Percentiles rank a stretch among this genome's conserved stretches.
Conservation (phyloP, 2,329 filamentous ascomycete species). For the Proliferodiscus dingleyae region DNA sequence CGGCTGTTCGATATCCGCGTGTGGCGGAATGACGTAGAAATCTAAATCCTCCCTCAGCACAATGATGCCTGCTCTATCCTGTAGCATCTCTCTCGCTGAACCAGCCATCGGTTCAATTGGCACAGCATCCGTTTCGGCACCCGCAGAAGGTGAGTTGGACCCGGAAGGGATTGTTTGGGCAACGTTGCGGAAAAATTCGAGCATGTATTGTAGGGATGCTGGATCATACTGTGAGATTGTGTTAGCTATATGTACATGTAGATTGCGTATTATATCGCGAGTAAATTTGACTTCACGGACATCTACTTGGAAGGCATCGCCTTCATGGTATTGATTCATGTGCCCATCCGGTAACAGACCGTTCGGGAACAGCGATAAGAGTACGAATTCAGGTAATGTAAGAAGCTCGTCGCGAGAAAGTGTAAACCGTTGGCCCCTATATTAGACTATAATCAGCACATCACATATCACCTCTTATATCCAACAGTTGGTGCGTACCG, state of each 20-base stretch:
- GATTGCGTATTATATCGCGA: constrained; percentile 32
- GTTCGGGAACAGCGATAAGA: constrained; percentile 96
- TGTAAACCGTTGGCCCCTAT: constrained; percentile 85
- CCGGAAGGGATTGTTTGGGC: constrained; percentile 90
- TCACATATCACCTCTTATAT: constrained; percentile 1
- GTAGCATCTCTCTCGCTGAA: constrained; percentile 68
- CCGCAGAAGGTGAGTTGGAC: constrained; percentile 58
- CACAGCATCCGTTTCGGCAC: constrained; percentile 59
- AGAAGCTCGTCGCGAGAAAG: constrained; percentile 91
- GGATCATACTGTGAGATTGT: constrained; percentile 76
- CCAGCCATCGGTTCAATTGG: constrained; percentile 68
- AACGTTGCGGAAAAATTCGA: constrained; percentile 95
- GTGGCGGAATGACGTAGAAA: constrained; percentile 93
- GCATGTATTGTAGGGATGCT: constrained; percentile 94
- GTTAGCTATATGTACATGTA: constrained; percentile 40
- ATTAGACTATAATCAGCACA: constrained; percentile 30
- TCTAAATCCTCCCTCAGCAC: constrained; percentile 93
- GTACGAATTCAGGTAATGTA: constrained; percentile 93
- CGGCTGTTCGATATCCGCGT: constrained; percentile 72
- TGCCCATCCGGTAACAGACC: constrained; percentile 96
- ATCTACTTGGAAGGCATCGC: constrained; percentile 94
- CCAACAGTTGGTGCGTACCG: constrained; percentile 53
- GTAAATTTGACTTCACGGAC: constrained; percentile 55
- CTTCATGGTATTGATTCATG: constrained; percentile 87
- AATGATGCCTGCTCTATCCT: constrained; percentile 92